Evolutionary conservation across 768 basidiomycete species (phyloP), one percentile per base, ranked within the genome.

Genomic region (Boletus huronensis): DNA sequence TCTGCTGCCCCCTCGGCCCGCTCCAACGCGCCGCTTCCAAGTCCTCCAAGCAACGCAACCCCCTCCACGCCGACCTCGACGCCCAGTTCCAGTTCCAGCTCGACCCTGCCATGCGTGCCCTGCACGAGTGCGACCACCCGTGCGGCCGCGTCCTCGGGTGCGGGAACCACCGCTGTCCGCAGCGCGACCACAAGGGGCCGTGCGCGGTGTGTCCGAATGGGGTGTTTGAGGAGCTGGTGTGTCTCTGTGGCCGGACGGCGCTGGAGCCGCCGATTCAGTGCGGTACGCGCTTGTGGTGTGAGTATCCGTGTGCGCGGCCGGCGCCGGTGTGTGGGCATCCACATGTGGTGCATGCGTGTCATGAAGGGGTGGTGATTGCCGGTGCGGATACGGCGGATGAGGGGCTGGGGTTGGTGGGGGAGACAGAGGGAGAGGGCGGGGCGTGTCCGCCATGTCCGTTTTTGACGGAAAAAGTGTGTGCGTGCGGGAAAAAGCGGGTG

Each of bases 201-300:
- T 99, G 97, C 67, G 84, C 81, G 1, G 79, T 85, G 21, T 99
- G 97, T 71, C 74, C 96, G 48, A 80, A 85, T 68, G 93, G 93
- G 42, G 87, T 87, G 1, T 99, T 95, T 62, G 94, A 98, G 39
- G 97, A 99, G 83, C 72, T 94, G 51, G 70, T 87, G 10, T 98
- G 96, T 66, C 72, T 80, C 45, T 98, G 96, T 68, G 89, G 88
- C 0, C 79, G 83, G n/a, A 98, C 93, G 2, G 79, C 91, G 16
- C 73, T 94, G 21, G 87, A 93, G 32, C 95, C 95, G 0, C 95
- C 95, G 0, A 84, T 97, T 35, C 82, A 87, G 0, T 98, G 96
- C 61, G 93, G 91, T 16, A 94, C 89, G 0, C 74, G 72, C 26
- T 83, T 99, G 59, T 70, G 74, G 35, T 99, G 97, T 65, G 71